phyloP scores from a whole-genome alignment of 106 monocot genomes.

The Cymbidium sinense region DNA sequence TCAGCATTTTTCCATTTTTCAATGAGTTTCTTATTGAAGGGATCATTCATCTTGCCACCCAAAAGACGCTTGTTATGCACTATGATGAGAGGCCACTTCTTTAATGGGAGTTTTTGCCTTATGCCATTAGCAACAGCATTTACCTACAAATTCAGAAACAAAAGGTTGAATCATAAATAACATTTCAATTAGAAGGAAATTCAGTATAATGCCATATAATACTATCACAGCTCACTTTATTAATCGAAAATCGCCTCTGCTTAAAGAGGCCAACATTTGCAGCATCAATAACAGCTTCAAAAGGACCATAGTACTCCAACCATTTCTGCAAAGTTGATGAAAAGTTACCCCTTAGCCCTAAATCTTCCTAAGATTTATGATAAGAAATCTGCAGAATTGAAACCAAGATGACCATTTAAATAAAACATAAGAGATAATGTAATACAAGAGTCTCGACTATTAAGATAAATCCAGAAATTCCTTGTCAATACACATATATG shows the following conservation, averaged over 20 bases:
- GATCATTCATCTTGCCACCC: constrained; percentile 43
- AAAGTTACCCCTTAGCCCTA: background rate
- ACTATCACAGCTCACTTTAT: constrained; percentile 27
- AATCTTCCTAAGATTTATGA: background rate
- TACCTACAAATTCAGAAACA: constrained; percentile 32
- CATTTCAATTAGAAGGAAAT: background rate
- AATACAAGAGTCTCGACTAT: background rate
- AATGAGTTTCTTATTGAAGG: constrained; percentile 40
- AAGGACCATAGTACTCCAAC: constrained; percentile 88
- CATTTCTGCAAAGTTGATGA: constrained; percentile 42
- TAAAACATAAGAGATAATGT: background rate
- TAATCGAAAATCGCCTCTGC: constrained; percentile 58
- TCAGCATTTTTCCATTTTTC: constrained; percentile 86
- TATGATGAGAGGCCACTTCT: constrained; percentile 70
- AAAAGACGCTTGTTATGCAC: constrained; percentile 64
- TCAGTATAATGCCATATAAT: background rate
- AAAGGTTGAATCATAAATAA: constrained; percentile 2
- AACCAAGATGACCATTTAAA: background rate
- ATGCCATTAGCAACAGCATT: constrained; percentile 78
- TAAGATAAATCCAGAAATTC: background rate
- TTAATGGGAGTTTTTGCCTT: constrained; percentile 63
- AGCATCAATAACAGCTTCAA: constrained; percentile 92
- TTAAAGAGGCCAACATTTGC: constrained; percentile 83
- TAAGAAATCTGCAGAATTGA: background rate
- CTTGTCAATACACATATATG: background rate